Evolutionary conservation across 306 rosid genomes (phyloP), one percentile per base, ranked within the genome.

Genomic region (Prunus campanulata): DNA sequence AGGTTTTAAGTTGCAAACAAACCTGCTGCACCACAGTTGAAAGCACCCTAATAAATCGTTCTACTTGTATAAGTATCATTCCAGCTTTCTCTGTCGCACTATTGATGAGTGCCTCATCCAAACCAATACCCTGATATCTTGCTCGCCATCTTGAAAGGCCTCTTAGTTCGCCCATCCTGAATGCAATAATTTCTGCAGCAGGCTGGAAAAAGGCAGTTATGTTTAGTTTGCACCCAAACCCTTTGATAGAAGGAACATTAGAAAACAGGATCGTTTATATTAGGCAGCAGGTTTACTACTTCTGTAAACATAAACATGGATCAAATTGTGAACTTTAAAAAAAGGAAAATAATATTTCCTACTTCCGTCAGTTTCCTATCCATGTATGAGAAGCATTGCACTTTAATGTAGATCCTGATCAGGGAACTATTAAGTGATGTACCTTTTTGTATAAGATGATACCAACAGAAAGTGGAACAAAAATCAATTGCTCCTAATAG

Each of bases 21-120:
- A 94, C 98, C 97, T 94, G 97, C 88, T 92, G 95, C 81, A 90
- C 84, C 65, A 92, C 98, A 74, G 96, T 87, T 56, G 98, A 92
- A 79, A 92, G 95, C 90, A 90, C 86, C 93, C 88, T 89, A 91
- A 90, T 84, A 89, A 90, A 92, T 79, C 97, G 87, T 84, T 94
- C 96, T 75, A 92, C 91, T 88, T 94, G 98, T 77, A 94, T 90
- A 81, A 94, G 93, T 73, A 94, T 87, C 93, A 89, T 94, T 81
- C 98, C 98, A 75, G 92, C 96, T 82, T 86, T 90, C 86, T 94
- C 98, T 60, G 89, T 87, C 22, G 97, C 96, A 71, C 81, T 75
- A 80, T 77, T 85, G 73, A 94, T 81, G 65, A 94, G 97, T 49
- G 83, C 86, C 86, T 90, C 97, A 77, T 94, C 93, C 81, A 94